These are phyloP conservation scores for Colletotrichum spinosum DNA, from an alignment of 2,329 filamentous ascomycete genomes.

Conservation along the genomic window DNA sequence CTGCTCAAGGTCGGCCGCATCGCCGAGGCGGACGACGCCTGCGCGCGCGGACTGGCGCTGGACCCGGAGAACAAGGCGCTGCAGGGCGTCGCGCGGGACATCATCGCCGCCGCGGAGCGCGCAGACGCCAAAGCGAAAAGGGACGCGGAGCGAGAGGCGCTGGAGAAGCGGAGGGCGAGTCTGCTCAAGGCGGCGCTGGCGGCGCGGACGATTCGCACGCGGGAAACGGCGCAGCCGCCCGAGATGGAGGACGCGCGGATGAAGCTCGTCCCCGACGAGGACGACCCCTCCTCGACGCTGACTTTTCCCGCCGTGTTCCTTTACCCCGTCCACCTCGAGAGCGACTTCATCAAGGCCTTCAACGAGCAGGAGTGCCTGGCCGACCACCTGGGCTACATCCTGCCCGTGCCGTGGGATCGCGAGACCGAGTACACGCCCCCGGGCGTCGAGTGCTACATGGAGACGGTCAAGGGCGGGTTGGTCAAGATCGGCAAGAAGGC, in stretches of 20 bases:
- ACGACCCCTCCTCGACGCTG: conserved; percentile 78
- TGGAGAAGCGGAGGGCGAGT: conserved; percentile 64
- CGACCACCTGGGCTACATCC: conserved; percentile 85
- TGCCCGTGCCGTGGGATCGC: conserved; percentile 89
- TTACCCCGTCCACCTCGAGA: conserved; percentile 85
- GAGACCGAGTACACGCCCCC: conserved; percentile 72
- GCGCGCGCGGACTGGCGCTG: conserved; percentile 77
- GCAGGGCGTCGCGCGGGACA: conserved; percentile 69
- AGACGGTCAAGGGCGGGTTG: conserved; percentile 82
- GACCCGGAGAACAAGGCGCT: conserved; percentile 78
- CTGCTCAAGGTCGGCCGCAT: conserved; percentile 83
- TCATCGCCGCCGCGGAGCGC: conserved; percentile 67
- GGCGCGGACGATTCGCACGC: conserved; percentile 76
- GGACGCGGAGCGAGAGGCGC: conserved; percentile 67
- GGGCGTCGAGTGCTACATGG: conserved; percentile 87
- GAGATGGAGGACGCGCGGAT: conserved; percentile 89
- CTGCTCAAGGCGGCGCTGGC: conserved; percentile 75
- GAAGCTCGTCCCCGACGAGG: conserved; percentile 75
- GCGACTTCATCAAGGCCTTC: conserved; percentile 92
- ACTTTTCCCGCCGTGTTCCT: conserved; percentile 84
- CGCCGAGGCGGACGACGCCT: conserved; percentile 83
- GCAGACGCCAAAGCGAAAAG: conserved; percentile 66
- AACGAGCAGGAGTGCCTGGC: conserved; percentile 79
- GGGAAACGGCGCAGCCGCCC: conserved; percentile 77
- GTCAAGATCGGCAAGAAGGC: conserved; percentile 93